Base-by-base conservation (phyloP, 108 stramenopile species). In the Conticribra guillardii region DNA sequence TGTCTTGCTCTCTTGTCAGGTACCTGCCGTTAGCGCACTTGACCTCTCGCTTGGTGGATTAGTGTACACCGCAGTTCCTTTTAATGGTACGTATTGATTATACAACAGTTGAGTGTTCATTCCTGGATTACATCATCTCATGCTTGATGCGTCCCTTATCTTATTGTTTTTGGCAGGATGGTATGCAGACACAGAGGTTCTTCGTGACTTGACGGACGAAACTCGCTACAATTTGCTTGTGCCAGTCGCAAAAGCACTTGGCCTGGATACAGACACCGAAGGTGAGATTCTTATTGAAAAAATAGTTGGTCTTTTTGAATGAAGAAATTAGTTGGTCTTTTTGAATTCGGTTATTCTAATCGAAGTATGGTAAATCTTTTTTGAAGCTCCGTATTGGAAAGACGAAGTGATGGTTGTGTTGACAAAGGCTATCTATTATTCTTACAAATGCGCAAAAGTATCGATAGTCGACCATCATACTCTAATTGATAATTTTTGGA, bases 381-480 rank as follows among this genome's bases (percentile, higher is more conserved):
- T 53, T 11, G 57, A 58, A 26, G 56, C 55, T 37, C 69, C 69
- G 8, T 45, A 27, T 21, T 69, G 45, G 41, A 69, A 60, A 37
- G 57, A 69, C n/a, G 69, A 69, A 24, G 69, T 69, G 15, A 58
- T 69, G 44, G 2, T 18, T 30, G 46, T 69, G 14, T 49, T 69
- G 23, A 48, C 16, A 19, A 69, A 34, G n/a, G 69, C 69, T 17
- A n/a, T 80, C 16, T 56, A 71, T 16, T 61, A 80, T 46, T 68
- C 66, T 26, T 80, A 70, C 60, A 60, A 63, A 17, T 28, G 34
- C 14, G 23, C 52, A 17, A 75, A 75, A 31, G 26, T 51, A 16
- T 26, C 74, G 0, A 80, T 80, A 19, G 45, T 80, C 29, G 79
- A 74, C 28, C 79, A 74, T 53, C 68, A 70, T 50, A 76, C 68